Conservation (phyloP, 352 stramenopile genomes). For the Albugo candida region DNA sequence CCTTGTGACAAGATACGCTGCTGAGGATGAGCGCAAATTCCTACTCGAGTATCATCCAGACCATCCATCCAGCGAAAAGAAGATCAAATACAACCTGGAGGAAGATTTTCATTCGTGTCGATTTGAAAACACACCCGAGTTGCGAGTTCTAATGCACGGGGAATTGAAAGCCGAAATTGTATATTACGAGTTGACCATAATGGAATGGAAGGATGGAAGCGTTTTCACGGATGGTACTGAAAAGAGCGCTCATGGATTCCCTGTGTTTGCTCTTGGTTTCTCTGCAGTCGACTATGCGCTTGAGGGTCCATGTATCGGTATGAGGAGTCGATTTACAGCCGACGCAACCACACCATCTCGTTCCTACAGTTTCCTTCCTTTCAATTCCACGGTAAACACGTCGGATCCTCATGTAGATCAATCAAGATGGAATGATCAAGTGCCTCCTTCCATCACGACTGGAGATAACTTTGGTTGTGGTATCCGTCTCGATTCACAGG, state of each 20-base stretch:
- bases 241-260: no score
- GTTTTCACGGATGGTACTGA: constrained; percentile 5
- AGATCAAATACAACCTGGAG: constrained; percentile 2
- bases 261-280: constrained; percentile 29
- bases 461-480: constrained; percentile 67
- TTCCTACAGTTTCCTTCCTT: constrained; percentile 51
- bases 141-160: constrained; percentile 34
- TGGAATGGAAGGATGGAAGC: constrained; percentile 27
- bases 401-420: constrained; percentile 30
- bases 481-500: constrained; percentile 53
- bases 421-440: constrained; percentile 48
- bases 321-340: background rate
- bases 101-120: constrained; percentile 41
- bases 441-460: constrained; percentile 15
- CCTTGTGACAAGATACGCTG: constrained; percentile 43
- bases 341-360: constrained; percentile 1
- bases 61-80: constrained; percentile 8
- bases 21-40: constrained; percentile 58
- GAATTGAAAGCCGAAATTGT: constrained; percentile 52
- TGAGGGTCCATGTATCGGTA: constrained; percentile 36
- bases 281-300: constrained; percentile 45
- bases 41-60: constrained; percentile 39
- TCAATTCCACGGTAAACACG: constrained; percentile 45
- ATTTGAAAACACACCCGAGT: constrained; percentile 55
- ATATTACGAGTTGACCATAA: constrained; percentile 63